phyloP scores from a whole-genome alignment of 176 grass and related monocot genomes.

The Bromus sterilis region DNA sequence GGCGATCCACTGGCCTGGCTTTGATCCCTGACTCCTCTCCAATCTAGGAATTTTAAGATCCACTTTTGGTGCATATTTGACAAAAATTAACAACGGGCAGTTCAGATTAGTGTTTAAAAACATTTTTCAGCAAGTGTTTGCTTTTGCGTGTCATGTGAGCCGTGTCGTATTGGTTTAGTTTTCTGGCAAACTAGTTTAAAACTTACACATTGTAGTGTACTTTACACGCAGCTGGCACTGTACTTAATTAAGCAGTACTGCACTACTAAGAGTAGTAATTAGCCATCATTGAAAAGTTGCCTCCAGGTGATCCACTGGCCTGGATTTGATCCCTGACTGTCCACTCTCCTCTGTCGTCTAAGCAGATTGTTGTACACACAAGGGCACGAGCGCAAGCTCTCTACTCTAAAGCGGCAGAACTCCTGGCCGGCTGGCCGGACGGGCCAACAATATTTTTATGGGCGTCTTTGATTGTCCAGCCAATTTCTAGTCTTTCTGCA shows the following conservation, averaged over 20 bases:
- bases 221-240: not conserved
- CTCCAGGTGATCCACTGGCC: not conserved
- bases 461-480: too few species aligned
- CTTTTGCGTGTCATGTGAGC: too few species aligned
- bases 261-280: not conserved
- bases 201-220: too few species aligned
- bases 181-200: too few species aligned
- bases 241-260: not conserved
- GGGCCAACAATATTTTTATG: too few species aligned
- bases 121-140: too few species aligned
- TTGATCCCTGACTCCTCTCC: not conserved
- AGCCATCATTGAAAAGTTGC: not conserved
- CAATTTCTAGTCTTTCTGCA: too few species aligned
- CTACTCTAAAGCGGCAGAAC: not conserved
- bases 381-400: not conserved
- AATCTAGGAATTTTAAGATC: not conserved
- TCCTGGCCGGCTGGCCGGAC: not conserved
- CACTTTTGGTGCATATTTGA: too few species aligned
- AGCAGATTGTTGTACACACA: not conserved
- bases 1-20: not conserved
- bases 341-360: not conserved
- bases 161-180: too few species aligned
- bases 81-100: too few species aligned
- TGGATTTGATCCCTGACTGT: not conserved
- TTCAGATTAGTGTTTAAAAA: too few species aligned